Conservation (phyloP, 192 early-diverging fungal genomes). For the Entomortierella parvispora region DNA sequence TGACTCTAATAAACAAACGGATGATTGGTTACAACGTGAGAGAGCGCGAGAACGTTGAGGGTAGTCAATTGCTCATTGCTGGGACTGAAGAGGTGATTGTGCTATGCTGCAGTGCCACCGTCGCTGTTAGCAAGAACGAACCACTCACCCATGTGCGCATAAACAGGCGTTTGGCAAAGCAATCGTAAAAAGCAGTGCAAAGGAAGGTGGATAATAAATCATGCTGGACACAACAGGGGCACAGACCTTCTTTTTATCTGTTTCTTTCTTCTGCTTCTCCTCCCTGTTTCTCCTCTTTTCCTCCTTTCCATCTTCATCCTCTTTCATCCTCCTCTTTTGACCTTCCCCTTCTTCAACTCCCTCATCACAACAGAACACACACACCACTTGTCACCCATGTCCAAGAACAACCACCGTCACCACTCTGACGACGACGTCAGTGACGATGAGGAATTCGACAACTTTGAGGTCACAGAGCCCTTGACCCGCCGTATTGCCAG, state of each 20-base stretch:
- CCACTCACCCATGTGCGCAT: too few relatives aligned
- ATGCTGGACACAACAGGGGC: too few relatives aligned
- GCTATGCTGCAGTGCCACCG: too few relatives aligned
- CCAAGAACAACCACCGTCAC: neutral
- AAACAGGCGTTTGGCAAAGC: too few relatives aligned
- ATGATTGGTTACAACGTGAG: too few relatives aligned
- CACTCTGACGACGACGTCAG: neutral
- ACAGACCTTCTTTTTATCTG: neutral
- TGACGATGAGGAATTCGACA: neutral
- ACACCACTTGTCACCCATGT: neutral
- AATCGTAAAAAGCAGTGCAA: too few relatives aligned
- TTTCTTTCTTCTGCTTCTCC: neutral
- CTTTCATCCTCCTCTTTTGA: neutral
- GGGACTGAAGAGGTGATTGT: too few relatives aligned
- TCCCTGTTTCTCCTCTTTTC: neutral
- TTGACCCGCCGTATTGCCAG: constrained; percentile 22
- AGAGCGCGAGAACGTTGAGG: too few relatives aligned
- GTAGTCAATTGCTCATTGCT: too few relatives aligned
- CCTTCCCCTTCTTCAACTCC: neutral
- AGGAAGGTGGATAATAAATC: too few relatives aligned
- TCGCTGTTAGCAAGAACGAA: too few relatives aligned
- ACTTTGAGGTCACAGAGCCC: constrained; percentile 21
- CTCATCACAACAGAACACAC: neutral
- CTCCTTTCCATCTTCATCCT: neutral
- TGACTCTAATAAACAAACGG: too few relatives aligned